These are phyloP conservation scores for Arthromyces matolae DNA, from an alignment of 768 basidiomycete species.

Conservation along the genomic window DNA sequence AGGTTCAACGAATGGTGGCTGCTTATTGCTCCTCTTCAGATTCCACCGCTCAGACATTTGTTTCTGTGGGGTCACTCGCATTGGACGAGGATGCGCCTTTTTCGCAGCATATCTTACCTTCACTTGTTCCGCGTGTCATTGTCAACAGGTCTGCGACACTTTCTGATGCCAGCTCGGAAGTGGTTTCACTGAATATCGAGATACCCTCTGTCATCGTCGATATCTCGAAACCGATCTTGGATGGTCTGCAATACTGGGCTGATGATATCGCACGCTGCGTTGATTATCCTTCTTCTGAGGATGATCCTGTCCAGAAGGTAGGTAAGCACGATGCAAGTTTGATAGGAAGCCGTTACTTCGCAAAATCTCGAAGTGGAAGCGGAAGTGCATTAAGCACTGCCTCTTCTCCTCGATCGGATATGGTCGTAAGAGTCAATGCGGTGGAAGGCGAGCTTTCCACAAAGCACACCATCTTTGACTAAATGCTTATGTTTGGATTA, in stretches of 20 bases:
- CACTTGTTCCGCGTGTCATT: slow-evolving; percentile 33
- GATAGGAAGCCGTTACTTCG: slow-evolving; percentile 79
- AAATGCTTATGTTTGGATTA: slow-evolving; percentile 9
- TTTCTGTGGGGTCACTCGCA: slow-evolving; percentile 47
- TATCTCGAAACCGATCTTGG: slow-evolving; percentile 62
- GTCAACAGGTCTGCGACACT: slow-evolving; percentile 25
- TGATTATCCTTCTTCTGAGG: slow-evolving; percentile 39
- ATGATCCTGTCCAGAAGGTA: slow-evolving; percentile 22
- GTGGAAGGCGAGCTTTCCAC: slow-evolving; percentile 41
- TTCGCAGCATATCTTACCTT: slow-evolving; percentile 11
- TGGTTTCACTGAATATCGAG: slow-evolving; percentile 31
- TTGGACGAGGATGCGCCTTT: slow-evolving; percentile 16
- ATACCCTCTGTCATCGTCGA: slow-evolving; percentile 64
- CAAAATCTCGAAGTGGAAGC: slow-evolving; percentile 47
- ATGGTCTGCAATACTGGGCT: slow-evolving; percentile 81
- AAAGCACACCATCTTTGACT: too few relatives aligned
- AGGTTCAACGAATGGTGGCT: slow-evolving; percentile 43
- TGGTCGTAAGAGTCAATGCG: slow-evolving; percentile 46
- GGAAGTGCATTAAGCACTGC: slow-evolving; percentile 32
- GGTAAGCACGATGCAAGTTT: slow-evolving; percentile 58
- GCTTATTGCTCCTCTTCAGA: slow-evolving; percentile 43
- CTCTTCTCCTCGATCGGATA: slow-evolving; percentile 32
- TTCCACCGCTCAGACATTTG: slow-evolving; percentile 38
- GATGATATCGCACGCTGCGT: slow-evolving; percentile 81
- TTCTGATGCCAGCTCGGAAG: slow-evolving; percentile 13